Conservation (phyloP, 1,284 basidiomycete genomes). For the Cryptococcus sp. region DNA sequence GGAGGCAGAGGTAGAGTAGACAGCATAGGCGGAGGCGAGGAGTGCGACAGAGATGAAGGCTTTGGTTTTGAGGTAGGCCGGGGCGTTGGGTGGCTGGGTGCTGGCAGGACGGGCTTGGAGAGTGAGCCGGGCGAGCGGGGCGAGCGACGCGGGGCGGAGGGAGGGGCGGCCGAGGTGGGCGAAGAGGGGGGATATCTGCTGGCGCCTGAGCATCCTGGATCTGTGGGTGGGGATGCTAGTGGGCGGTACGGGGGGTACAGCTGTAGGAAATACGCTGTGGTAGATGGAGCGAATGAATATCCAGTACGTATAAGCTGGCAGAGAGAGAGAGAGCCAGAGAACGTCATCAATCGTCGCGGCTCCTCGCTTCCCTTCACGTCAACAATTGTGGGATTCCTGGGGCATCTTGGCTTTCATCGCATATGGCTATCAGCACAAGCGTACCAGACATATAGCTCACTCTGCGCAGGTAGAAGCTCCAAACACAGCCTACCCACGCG, state of each 20-base stretch:
- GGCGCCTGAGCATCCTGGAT: too few species aligned
- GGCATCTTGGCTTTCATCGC: too few species aligned
- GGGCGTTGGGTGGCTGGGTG: slow-evolving; percentile 1
- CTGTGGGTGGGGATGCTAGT: too few species aligned
- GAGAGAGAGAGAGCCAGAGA: neutral
- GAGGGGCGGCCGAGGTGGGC: neutral
- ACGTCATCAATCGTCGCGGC: neutral
- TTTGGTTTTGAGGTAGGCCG: slow-evolving; percentile 15
- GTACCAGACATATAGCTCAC: neutral
- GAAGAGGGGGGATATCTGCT: neutral
- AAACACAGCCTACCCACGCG: neutral
- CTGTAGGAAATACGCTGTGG: too few species aligned
- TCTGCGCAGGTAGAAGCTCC: too few species aligned
- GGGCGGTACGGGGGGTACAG: too few species aligned
- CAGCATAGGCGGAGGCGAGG: slow-evolving; percentile 24
- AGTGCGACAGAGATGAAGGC: slow-evolving; percentile 27
- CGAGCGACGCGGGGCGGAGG: slow-evolving; percentile 1
- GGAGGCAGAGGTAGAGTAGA: slow-evolving; percentile 39
- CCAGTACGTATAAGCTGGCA: too few species aligned
- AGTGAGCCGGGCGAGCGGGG: neutral
- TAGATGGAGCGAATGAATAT: neutral
- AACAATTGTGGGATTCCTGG: too few species aligned
- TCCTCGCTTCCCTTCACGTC: neutral
- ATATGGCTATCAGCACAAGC: too few species aligned
- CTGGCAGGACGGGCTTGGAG: slow-evolving; percentile 4